phyloP scores from a whole-genome alignment of 2,329 filamentous ascomycete species.

The Alternaria conjuncta region DNA sequence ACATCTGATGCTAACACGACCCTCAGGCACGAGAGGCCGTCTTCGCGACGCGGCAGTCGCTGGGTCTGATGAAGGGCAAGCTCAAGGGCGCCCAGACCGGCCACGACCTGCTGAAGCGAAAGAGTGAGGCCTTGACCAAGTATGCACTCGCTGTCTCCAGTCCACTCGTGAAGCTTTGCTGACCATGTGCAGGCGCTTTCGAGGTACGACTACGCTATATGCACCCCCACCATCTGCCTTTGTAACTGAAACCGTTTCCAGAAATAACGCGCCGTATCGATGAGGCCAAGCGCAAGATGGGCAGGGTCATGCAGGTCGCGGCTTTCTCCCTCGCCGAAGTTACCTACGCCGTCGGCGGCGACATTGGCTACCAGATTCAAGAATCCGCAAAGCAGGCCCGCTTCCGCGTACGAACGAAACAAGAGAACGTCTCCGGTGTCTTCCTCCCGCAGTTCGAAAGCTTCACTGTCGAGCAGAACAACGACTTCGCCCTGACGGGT shows the following conservation, averaged over 20 bases:
- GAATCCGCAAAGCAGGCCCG: constrained; percentile 92
- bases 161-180: constrained; percentile 15
- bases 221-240: constrained; percentile 1
- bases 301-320: constrained; percentile 97
- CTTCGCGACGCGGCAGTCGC: constrained; percentile 95
- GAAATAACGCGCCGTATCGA: constrained; percentile 97
- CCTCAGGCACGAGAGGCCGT: constrained; percentile 88
- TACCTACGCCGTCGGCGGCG: constrained; percentile 90
- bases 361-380: constrained; percentile 96
- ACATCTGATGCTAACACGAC: constrained; percentile 28
- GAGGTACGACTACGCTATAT: constrained; percentile 65
- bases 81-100: constrained; percentile 81
- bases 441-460: constrained; percentile 93
- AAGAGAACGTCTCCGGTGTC: constrained; percentile 98
- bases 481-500: constrained; percentile 95
- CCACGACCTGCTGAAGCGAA: constrained; percentile 93
- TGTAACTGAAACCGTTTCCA: constrained; percentile 37
- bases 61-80: constrained; percentile 97
- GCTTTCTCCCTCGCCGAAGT: constrained; percentile 98
- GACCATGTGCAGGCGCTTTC: constrained; percentile 71
- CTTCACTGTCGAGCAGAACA: constrained; percentile 85
- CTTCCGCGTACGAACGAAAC: constrained; percentile 91
- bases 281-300: constrained; percentile 99
- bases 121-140: constrained; percentile 98
- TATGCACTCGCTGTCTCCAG: constrained; percentile 53